phyloP scores from a whole-genome alignment of 192 early-diverging fungal genomes.

The Dissophora globulifera region DNA sequence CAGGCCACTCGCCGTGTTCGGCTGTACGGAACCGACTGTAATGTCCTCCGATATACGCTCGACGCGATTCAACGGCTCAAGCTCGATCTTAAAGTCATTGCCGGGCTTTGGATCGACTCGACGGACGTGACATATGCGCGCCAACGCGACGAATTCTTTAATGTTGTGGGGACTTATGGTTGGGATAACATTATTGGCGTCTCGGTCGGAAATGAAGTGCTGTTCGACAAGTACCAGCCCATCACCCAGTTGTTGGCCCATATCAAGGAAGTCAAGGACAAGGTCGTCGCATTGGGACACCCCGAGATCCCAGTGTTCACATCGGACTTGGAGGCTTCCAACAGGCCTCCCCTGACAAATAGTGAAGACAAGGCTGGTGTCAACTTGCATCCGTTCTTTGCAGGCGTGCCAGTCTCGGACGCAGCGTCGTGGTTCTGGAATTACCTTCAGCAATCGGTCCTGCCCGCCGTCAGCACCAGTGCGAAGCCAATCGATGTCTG shows the following conservation, averaged over 20 bases:
- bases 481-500: slow-evolving; percentile 18
- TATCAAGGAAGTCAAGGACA: slow-evolving; percentile 46
- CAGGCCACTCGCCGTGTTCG: slow-evolving; percentile 55
- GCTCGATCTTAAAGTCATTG: slow-evolving; percentile 54
- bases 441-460: slow-evolving; percentile 35
- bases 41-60: slow-evolving; percentile 44
- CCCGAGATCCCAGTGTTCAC: slow-evolving; percentile 52
- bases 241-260: not conserved
- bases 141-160: slow-evolving; percentile 43
- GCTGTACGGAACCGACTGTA: slow-evolving; percentile 58
- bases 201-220: slow-evolving; percentile 59
- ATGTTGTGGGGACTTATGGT: slow-evolving; percentile 24
- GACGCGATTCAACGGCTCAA: slow-evolving; percentile 45
- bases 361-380: slow-evolving; percentile 44
- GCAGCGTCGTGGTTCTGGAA: slow-evolving; percentile 57
- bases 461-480: slow-evolving; percentile 15
- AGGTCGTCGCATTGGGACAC: slow-evolving; percentile 35
- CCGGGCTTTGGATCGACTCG: slow-evolving; percentile 57
- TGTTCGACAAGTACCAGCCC: slow-evolving; percentile 45
- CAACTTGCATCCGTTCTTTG: slow-evolving; percentile 61
- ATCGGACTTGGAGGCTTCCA: slow-evolving; percentile 33
- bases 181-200: slow-evolving; percentile 53
- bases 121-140: slow-evolving; percentile 47
- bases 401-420: slow-evolving; percentile 30
- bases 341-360: slow-evolving; percentile 31